phyloP scores from a whole-genome alignment of 495 filamentous ascomycete species.

The Umbilicaria muhlenbergii region DNA sequence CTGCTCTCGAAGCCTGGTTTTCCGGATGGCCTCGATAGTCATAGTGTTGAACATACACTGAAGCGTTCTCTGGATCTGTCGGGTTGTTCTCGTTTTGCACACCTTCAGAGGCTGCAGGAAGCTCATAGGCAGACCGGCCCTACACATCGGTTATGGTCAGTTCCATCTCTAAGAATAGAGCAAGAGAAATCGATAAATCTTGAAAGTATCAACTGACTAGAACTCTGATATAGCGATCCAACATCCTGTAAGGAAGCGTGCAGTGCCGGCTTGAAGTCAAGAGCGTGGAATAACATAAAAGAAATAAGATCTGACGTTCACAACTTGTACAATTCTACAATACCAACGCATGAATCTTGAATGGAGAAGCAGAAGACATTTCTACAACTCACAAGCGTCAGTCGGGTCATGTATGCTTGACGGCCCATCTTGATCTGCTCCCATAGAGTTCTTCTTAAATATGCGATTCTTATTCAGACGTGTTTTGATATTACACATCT shows the following conservation, averaged over 20 bases:
- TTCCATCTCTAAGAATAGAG: background rate
- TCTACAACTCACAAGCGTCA: constrained; percentile 33
- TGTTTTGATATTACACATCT: too few relatives aligned
- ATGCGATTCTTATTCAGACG: too few relatives aligned
- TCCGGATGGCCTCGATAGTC: constrained; percentile 54
- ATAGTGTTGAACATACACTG: constrained; percentile 43
- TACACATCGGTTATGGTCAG: constrained; percentile 16
- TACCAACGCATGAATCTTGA: background rate
- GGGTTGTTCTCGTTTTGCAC: constrained; percentile 12
- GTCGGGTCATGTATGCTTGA: constrained; percentile 32
- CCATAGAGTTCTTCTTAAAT: too few relatives aligned
- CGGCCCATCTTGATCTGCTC: constrained; percentile 25
- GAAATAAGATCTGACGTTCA: background rate
- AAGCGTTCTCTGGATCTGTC: constrained; percentile 17
- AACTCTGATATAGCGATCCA: background rate
- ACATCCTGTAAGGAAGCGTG: background rate
- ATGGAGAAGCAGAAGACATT: background rate
- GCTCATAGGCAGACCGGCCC: constrained; percentile 62
- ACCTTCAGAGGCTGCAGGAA: constrained; percentile 20
- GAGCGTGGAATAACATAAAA: background rate
- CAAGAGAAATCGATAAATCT: background rate
- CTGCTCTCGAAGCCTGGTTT: constrained; percentile 36
- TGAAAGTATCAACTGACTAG: background rate
- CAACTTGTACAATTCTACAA: background rate
- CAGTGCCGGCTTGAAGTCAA: too few relatives aligned